These are phyloP conservation scores for Scheffersomyces ergatensis DNA, from an alignment of 805 yeast species.

Conservation along the genomic window DNA sequence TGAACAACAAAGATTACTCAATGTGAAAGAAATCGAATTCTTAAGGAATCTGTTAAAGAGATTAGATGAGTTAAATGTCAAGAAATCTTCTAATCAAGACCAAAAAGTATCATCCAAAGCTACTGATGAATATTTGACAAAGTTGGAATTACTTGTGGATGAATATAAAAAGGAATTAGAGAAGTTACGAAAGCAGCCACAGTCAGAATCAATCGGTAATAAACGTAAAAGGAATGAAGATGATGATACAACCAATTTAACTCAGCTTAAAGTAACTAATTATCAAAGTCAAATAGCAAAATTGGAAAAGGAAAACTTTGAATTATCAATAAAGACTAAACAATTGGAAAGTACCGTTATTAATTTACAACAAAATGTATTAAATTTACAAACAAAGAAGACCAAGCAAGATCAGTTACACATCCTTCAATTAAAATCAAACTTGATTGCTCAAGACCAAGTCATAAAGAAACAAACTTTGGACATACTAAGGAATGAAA, in stretches of 20 bases:
- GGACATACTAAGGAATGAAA: constrained; percentile 55
- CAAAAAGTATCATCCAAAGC: constrained; percentile 26
- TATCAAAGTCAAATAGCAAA: constrained; percentile 12
- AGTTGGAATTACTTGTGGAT: constrained; percentile 49
- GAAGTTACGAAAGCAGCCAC: constrained; percentile 32
- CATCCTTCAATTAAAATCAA: constrained; percentile 61
- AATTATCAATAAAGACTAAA: constrained; percentile 33
- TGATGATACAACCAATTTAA: neutral
- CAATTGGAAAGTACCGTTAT: constrained; percentile 33
- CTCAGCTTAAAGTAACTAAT: neutral
- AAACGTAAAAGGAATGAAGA: constrained; percentile 7
- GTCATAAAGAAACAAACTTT: constrained; percentile 52
- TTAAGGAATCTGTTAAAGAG: constrained; percentile 55
- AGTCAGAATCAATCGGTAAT: constrained; percentile 23
- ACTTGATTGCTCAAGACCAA: constrained; percentile 65
- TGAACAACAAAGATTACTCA: constrained; percentile 50
- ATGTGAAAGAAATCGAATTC: constrained; percentile 57
- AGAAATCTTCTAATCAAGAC: constrained; percentile 11
- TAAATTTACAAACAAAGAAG: constrained; percentile 18
- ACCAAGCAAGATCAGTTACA: constrained; percentile 28
- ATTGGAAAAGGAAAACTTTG: constrained; percentile 41
- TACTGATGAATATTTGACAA: constrained; percentile 34
- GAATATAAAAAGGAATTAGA: constrained; percentile 54
- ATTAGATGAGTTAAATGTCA: constrained; percentile 33
- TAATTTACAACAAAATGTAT: constrained; percentile 33